Base-by-base conservation (phyloP, 2,329 filamentous ascomycete species). In the Leptographium galeiforme region DNA sequence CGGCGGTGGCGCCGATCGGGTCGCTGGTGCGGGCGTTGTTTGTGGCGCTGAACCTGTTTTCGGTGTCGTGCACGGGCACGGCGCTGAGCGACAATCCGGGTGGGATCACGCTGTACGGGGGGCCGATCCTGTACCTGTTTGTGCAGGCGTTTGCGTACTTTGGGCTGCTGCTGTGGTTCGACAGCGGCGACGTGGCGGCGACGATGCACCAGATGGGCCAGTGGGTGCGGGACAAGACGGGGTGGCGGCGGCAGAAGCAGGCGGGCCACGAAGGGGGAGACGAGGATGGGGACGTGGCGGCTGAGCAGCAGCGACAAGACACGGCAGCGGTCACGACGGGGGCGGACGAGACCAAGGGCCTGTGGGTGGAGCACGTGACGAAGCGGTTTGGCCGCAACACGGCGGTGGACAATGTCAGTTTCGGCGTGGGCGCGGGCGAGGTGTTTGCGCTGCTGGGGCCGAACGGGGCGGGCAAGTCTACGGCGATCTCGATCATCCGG, bases 391-490 rank as follows among this genome's bases (percentile, higher is more conserved):
- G 81, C 14, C 76, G 76, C 57, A 84, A 85, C 59, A 81, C 82
- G 1, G 90, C 88, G 4, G 89, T 96, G n/a, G 84, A 95, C 60
- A 87, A 95, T 61, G 79, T 94, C 44, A 87, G 85, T 0, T 95
- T 96, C 61, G 84, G 85, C 18, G 84, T 96, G 36, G 78, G 79
- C 16, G 81, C 79, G 49, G 85, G 87, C 50, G 85, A 95, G 64
- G 86, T 95, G 1, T 95, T 95, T 67, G 89, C 89, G 0, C 75
- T 96, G 0, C 77, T 97, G 1, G 90, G 90, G 0, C 89, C 90
- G 16, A 95, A 95, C 63, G 89, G 90, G 30, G 91, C 90, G 1
- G 90, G 90, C 54, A 96, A 96, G 62, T 89, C 84, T 0, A 95
- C 89, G 0, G 94, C 86, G 0, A 95, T 96, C 60, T 88, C 84